Base-by-base conservation (phyloP, 2,329 filamentous ascomycete species). In the Cercospora sojina region DNA sequence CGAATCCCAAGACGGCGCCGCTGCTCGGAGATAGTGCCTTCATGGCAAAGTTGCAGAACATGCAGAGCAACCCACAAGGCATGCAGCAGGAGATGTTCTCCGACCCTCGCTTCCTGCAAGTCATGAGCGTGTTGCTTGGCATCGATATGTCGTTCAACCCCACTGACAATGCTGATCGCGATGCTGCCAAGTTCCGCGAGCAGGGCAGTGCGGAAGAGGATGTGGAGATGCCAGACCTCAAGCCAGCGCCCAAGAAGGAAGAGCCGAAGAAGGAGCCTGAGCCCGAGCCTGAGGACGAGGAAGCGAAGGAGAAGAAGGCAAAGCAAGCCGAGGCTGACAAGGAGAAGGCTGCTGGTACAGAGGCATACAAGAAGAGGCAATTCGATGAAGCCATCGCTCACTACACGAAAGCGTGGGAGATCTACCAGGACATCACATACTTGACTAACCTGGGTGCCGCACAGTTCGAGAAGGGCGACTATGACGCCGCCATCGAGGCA, bases 341-440 rank as follows among this genome's bases (percentile, higher is more conserved):
- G 78, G 91, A 97, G 82, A 99, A 99, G 87, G 91, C 90, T 31
- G 84, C 96, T 65, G 95, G 95, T 65, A 99, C 94, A 13, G 92
- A 95, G 74, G 90, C 90, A 79, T 99, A 99, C 86, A 99, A 99
- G 89, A 98, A 98, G 87, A 90, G 92, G 73, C 89, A 97, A 77
- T 97, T 99, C 73, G 95, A 98, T 75, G 88, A 91, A 76, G 95
- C 95, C 59, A 97, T 99, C 75, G 88, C 89, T 77, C 92, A 99
- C 83, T 99, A 99, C 84, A 87, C 80, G 78, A 96, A 96, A 79
- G 95, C 95, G 0, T 99, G 95, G 95, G 93, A 97, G 67, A 80
- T 91, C 43, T 85, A 92, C 87, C 95, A 97, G 85, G 95, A 99
- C 76, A 96, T 99, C 76, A 95, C 94, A 16, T 99, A 99, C 81